Percentiles rank a stretch among this genome's conserved stretches.
phyloP scores from a whole-genome alignment of 345 rosid genomes.

The Nephelium lappaceum region DNA sequence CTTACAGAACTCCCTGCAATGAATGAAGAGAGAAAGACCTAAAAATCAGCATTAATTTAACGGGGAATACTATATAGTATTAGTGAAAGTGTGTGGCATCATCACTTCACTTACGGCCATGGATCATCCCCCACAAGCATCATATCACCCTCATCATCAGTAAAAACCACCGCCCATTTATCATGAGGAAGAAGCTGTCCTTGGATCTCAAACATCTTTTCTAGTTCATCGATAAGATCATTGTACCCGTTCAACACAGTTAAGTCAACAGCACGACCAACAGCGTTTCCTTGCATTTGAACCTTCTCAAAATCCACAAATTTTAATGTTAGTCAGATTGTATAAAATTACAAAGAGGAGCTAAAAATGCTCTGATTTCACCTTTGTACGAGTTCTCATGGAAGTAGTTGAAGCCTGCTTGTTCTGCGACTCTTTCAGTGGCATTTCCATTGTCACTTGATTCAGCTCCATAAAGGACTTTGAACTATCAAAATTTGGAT shows the following conservation, averaged over 20 bases:
- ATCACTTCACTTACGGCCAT: constrained; percentile 69
- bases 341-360: neutral
- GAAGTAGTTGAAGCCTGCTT: constrained; percentile 38
- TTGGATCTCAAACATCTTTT: constrained; percentile 70
- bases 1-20: constrained; percentile 71
- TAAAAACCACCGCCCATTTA: constrained; percentile 69
- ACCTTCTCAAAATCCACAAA: constrained; percentile 47
- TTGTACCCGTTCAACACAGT: constrained; percentile 54
- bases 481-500: constrained; percentile 37
- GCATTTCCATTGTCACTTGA: constrained; percentile 29
- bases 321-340: neutral
- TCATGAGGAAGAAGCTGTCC: constrained; percentile 51
- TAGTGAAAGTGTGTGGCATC: neutral
- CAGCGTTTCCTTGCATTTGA: constrained; percentile 79
- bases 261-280: constrained; percentile 73
- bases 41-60: neutral
- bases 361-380: constrained; percentile 18
- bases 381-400: constrained; percentile 68
- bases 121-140: constrained; percentile 83
- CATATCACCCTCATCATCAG: constrained; percentile 77
- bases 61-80: neutral
- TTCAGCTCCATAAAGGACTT: constrained; percentile 36
- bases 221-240: constrained; percentile 56
- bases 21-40: neutral
- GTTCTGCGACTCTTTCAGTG: constrained; percentile 34